phyloP scores from a whole-genome alignment of 495 filamentous ascomycete species.

The Niebla homalea region DNA sequence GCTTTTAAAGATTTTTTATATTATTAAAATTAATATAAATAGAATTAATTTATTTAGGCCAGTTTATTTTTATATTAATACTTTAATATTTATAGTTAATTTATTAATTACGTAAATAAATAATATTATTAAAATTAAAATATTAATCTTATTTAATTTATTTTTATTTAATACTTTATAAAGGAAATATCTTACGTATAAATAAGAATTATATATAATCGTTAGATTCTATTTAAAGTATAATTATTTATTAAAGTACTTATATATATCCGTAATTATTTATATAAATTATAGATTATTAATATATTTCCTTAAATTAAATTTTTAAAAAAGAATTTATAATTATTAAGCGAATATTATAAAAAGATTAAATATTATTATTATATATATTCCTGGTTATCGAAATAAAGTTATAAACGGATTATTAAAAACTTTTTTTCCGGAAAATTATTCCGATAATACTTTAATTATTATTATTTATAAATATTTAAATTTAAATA shows the following conservation, averaged over 20 bases:
- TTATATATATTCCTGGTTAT: too few relatives aligned
- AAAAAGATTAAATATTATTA: too few relatives aligned
- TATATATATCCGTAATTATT: not conserved
- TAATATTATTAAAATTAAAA: not conserved
- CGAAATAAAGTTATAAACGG: too few relatives aligned
- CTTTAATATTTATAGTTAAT: not conserved
- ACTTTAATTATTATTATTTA: too few relatives aligned
- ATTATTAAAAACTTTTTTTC: too few relatives aligned
- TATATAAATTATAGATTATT: constrained; percentile 1
- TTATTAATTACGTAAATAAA: not conserved
- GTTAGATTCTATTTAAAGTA: constrained; percentile 4
- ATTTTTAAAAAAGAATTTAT: not conserved
- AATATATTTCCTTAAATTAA: not conserved
- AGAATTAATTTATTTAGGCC: not conserved
- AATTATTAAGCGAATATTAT: too few relatives aligned
- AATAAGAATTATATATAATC: constrained; percentile 1
- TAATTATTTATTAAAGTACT: constrained; percentile 9
- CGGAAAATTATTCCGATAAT: too few relatives aligned
- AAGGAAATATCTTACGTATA: constrained; percentile 1
- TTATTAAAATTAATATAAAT: not conserved
- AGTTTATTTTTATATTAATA: constrained; percentile 3
- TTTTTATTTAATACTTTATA: not conserved
- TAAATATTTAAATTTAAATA: too few relatives aligned
- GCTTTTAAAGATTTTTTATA: constrained; percentile 1
- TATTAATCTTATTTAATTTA: not conserved